Conservation (phyloP, 1,284 basidiomycete genomes). For the Marasmius sp. region DNA sequence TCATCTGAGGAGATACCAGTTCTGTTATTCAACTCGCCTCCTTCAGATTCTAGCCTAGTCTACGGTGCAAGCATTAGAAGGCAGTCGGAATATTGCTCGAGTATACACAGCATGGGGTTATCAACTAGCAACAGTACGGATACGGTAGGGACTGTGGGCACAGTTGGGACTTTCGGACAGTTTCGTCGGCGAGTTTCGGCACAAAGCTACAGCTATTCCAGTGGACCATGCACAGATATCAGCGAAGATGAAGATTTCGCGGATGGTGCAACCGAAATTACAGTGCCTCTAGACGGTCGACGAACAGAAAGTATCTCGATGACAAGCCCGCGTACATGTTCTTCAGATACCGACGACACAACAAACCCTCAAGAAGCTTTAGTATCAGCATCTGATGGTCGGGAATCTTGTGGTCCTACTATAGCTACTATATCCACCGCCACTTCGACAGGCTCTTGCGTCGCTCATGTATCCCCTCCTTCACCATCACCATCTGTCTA, state of each 20-base stretch:
- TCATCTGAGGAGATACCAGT: slow-evolving; percentile 10
- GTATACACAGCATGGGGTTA: background rate
- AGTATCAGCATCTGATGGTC: background rate
- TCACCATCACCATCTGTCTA: slow-evolving; percentile 11
- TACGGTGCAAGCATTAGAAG: background rate
- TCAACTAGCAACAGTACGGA: slow-evolving; percentile 6
- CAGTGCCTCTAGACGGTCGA: too few species aligned
- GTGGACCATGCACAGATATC: background rate
- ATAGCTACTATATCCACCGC: background rate
- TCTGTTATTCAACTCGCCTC: slow-evolving; percentile 6
- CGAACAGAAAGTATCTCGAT: too few species aligned
- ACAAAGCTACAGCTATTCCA: background rate
- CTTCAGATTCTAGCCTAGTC: slow-evolving; percentile 1
- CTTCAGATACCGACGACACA: too few species aligned
- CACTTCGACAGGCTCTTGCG: background rate
- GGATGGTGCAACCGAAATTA: too few species aligned
- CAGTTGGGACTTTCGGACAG: slow-evolving; percentile 14
- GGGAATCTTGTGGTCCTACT: background rate
- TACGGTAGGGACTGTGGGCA: slow-evolving; percentile 7
- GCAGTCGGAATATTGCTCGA: background rate
- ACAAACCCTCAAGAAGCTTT: background rate
- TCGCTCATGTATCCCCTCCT: background rate
- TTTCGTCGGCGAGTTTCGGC: background rate
- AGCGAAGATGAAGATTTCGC: background rate
- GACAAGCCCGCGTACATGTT: too few species aligned